These are phyloP conservation scores for Simplicillium aogashimaense DNA, from an alignment of 2,329 filamentous ascomycete genomes.

Conservation along the genomic window DNA sequence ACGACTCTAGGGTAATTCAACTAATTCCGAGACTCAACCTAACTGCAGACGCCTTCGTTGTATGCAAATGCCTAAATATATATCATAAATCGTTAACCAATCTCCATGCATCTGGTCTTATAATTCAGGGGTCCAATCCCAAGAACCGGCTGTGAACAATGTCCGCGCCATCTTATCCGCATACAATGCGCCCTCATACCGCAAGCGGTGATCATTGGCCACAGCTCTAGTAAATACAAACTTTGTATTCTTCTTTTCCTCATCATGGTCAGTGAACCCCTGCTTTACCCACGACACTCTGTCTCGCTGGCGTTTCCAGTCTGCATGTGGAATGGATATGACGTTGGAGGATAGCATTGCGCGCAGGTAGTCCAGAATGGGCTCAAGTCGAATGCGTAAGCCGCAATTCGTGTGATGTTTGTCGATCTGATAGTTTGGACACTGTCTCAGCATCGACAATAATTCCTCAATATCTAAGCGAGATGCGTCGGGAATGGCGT, in stretches of 20 bases:
- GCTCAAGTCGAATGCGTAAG: constrained; percentile 52
- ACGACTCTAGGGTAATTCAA: too few species aligned
- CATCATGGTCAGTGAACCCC: not conserved
- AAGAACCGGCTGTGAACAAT: constrained; percentile 45
- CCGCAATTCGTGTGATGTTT: constrained; percentile 66
- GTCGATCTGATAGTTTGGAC: constrained; percentile 65
- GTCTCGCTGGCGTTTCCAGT: constrained; percentile 34
- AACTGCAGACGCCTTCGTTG: too few species aligned
- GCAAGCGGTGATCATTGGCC: constrained; percentile 38
- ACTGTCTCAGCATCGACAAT: constrained; percentile 52
- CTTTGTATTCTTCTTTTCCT: constrained; percentile 5
- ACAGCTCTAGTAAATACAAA: constrained; percentile 43
- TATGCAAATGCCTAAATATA: too few species aligned
- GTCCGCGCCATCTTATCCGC: constrained; percentile 39
- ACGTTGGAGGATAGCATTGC: constrained; percentile 39
- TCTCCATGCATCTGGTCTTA: constrained; percentile 5
- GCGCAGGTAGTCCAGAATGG: constrained; percentile 55
- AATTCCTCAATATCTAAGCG: constrained; percentile 52
- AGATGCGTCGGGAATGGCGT: constrained; percentile 36
- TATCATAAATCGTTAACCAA: too few species aligned
- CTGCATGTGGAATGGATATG: constrained; percentile 30
- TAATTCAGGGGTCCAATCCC: constrained; percentile 49
- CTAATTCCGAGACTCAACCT: too few species aligned
- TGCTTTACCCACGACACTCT: constrained; percentile 29
- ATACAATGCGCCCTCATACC: constrained; percentile 37